Percentiles rank a stretch among this genome's conserved stretches.
These are phyloP conservation scores for Microbotryum intermedium DNA, from an alignment of 1,284 basidiomycete species.

Conservation along the genomic window DNA sequence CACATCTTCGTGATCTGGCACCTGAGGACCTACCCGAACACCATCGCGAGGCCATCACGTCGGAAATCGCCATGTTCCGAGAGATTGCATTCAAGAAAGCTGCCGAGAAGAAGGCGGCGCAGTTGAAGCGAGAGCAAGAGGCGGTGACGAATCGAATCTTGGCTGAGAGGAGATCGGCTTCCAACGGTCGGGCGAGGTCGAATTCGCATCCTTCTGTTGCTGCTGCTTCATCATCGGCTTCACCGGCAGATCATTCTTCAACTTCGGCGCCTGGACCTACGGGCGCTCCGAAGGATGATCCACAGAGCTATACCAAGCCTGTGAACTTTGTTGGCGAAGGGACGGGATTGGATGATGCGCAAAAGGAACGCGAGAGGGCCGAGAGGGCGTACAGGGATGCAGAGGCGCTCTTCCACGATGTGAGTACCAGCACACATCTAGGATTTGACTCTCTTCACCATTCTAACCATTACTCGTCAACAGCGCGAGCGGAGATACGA, in stretches of 20 bases:
- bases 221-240: slow-evolving; percentile 4
- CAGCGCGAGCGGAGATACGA: slow-evolving; percentile 30
- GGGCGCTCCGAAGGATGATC: slow-evolving; percentile 5
- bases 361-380: slow-evolving; percentile 21
- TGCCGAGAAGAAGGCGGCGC: slow-evolving; percentile 18
- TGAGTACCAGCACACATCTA: background rate
- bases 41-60: slow-evolving; percentile 31
- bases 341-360: slow-evolving; percentile 17
- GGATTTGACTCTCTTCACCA: background rate
- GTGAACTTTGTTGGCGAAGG: slow-evolving; percentile 22
- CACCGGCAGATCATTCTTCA: background rate
- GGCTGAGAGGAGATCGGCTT: slow-evolving; percentile 11
- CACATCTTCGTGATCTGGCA: slow-evolving; percentile 34
- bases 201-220: slow-evolving; percentile 5
- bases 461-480: background rate
- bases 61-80: slow-evolving; percentile 36
- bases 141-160: slow-evolving; percentile 9
- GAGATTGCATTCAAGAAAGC: slow-evolving; percentile 34
- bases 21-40: slow-evolving; percentile 36
- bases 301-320: slow-evolving; percentile 27
- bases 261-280: background rate
- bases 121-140: slow-evolving; percentile 16
- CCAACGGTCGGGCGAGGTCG: slow-evolving; percentile 7
- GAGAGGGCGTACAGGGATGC: slow-evolving; percentile 19
- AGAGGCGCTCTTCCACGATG: slow-evolving; percentile 18